These are phyloP conservation scores for Taphrina betulina DNA, from an alignment of 1,139 yeast genomes.

Conservation along the genomic window DNA sequence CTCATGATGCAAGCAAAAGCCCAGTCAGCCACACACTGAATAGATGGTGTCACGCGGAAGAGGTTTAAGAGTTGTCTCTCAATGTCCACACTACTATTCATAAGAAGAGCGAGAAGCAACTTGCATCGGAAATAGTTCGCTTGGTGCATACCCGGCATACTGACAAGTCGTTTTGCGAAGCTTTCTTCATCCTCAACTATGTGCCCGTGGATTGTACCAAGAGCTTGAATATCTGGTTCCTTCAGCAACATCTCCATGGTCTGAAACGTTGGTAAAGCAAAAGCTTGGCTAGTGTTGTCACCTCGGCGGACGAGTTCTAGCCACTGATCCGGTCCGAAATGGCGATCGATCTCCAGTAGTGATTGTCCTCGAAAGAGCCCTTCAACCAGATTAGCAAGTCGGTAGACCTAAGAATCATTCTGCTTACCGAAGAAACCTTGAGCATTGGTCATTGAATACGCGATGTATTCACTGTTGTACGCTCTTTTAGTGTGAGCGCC, in stretches of 20 bases:
- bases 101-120: neutral
- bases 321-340: neutral
- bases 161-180: neutral
- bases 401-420: too few species aligned
- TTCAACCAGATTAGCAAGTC: too few species aligned
- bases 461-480: slow-evolving; percentile 1
- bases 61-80: neutral
- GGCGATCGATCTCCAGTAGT: neutral
- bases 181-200: neutral
- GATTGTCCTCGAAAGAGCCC: neutral
- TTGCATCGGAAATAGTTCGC: slow-evolving; percentile 4
- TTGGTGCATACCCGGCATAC: slow-evolving; percentile 4
- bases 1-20: neutral
- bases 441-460: slow-evolving; percentile 5
- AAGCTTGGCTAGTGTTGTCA: neutral
- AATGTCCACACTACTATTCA: neutral
- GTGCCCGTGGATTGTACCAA: neutral
- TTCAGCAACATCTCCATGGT: neutral
- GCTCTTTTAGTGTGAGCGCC: neutral
- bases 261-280: neutral
- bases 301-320: neutral
- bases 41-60: neutral
- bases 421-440: slow-evolving; percentile 1
- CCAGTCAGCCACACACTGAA: slow-evolving; percentile 4
- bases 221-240: neutral